phyloP scores from a whole-genome alignment of 2,329 filamentous ascomycete genomes.

The Pseudodiploospora longispora region DNA sequence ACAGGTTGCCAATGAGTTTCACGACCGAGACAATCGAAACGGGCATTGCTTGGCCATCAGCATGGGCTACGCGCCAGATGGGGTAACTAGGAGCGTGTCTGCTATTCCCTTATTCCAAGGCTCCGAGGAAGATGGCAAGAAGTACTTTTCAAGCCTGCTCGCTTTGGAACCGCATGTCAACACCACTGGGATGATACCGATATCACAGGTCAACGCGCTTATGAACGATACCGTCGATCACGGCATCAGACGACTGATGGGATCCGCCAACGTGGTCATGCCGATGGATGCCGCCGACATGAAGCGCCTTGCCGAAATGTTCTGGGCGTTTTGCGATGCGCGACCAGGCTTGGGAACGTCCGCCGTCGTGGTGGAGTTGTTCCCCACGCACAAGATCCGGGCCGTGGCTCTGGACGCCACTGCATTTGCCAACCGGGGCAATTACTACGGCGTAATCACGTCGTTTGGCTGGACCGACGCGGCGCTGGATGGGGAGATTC shows the following conservation, averaged over 20 bases:
- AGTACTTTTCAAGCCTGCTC: conserved; percentile 26
- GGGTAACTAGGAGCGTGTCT: background rate
- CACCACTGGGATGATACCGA: conserved; percentile 29
- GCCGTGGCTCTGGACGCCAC: conserved; percentile 27
- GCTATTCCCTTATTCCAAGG: conserved; percentile 16
- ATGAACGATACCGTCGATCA: conserved; percentile 19
- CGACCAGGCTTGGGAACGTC: conserved; percentile 15
- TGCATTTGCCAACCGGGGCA: conserved; percentile 3
- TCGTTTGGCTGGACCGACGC: conserved; percentile 15
- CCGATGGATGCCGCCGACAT: conserved; percentile 24
- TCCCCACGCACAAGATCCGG: conserved; percentile 20
- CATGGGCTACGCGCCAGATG: conserved; percentile 22
- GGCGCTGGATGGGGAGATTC: conserved; percentile 1
- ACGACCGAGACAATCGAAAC: conserved; percentile 13
- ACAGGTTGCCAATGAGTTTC: conserved; percentile 13
- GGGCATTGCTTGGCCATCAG: conserved; percentile 13
- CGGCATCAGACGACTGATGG: conserved; percentile 27
- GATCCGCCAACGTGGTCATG: conserved; percentile 33
- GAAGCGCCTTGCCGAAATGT: conserved; percentile 19
- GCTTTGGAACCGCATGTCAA: conserved; percentile 26
- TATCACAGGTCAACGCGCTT: conserved; percentile 29
- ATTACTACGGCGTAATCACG: conserved; percentile 20
- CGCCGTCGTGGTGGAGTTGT: conserved; percentile 30
- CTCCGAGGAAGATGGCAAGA: conserved; percentile 23
- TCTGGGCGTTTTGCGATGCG: conserved; percentile 18